These are phyloP conservation scores for Phytophthora ohioensis DNA, from an alignment of 352 stramenopile species.

Conservation along the genomic window DNA sequence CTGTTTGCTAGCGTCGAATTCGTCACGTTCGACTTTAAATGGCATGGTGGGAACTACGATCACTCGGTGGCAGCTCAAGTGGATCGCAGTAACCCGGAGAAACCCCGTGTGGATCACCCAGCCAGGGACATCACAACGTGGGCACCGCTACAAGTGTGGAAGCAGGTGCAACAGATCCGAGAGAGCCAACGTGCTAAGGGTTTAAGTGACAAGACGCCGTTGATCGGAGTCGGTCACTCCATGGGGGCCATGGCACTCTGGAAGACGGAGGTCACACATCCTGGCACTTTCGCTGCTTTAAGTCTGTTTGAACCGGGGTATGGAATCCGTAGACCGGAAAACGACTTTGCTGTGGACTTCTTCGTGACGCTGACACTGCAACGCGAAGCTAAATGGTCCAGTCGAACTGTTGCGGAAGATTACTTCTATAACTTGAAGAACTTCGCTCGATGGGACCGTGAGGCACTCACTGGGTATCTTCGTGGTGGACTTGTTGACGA, in stretches of 20 bases:
- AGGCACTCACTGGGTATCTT: slow-evolving; percentile 39
- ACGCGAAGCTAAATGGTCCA: slow-evolving; percentile 36
- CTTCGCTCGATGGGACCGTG: slow-evolving; percentile 45
- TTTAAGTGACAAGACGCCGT: slow-evolving; percentile 26
- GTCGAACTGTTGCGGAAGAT: slow-evolving; percentile 27
- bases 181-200: slow-evolving; percentile 22
- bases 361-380: slow-evolving; percentile 35
- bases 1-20: slow-evolving; percentile 41
- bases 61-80: slow-evolving; percentile 33
- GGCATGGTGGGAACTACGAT: slow-evolving; percentile 50
- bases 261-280: slow-evolving; percentile 48
- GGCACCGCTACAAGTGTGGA: slow-evolving; percentile 35
- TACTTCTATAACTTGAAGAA: slow-evolving; percentile 43
- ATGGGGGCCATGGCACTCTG: slow-evolving; percentile 57
- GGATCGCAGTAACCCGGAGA: slow-evolving; percentile 36
- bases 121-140: slow-evolving; percentile 37
- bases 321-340: slow-evolving; percentile 27
- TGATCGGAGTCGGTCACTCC: slow-evolving; percentile 64
- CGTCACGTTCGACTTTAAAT: slow-evolving; percentile 48
- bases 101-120: slow-evolving; percentile 51
- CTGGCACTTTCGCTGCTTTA: slow-evolving; percentile 50
- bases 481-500: slow-evolving; percentile 35
- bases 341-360: slow-evolving; percentile 37
- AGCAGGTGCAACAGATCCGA: slow-evolving; percentile 37
- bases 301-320: slow-evolving; percentile 57